Evolutionary conservation across 2,329 filamentous ascomycete species (phyloP), one percentile per base, ranked within the genome.

Genomic region (Chrysoporthe puriensis): DNA sequence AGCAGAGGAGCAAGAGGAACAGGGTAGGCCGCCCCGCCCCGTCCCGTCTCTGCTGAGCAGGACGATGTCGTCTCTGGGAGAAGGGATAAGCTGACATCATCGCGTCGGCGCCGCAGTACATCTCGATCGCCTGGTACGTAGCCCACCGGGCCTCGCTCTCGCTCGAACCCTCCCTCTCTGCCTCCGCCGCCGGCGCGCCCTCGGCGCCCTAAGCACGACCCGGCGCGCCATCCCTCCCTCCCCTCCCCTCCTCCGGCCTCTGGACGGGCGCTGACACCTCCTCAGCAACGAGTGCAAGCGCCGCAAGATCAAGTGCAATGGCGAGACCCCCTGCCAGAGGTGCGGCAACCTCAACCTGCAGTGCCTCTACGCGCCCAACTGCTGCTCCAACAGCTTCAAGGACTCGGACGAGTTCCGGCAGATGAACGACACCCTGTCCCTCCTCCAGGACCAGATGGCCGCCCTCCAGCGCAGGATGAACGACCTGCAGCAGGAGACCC

Each of bases 371-470:
- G 84, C 88, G 6, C 85, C 88, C 16, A 90, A 90, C 74, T 90
- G 88, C 76, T 90, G 87, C 76, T 81, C 87, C 70, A 94, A 88
- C 81, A 93, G 88, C 78, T 94, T 97, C 84, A 96, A 95, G 78
- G 94, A 97, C 74, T 94, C 93, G 59, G 92, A 96, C 11, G 94
- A 97, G 77, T 97, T 94, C 83, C 92, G 89, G 75, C 86, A 89
- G 48, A 93, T 97, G 89, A 87, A 88, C 65, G 83, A 85, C 44
- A 91, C 96, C 72, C 88, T 97, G 68, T 81, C 83, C 13, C 85
- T 86, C 9, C 85, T 97, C 34, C 94, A 97, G 77, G 90, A 95
- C 65, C 93, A 97, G 79, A 91, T 97, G 74, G 90, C 92, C 69
- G 86, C 86, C 71, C 85, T 98, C 43, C 92, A 90, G 75, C 87